A percentile compares a stretch with the other conserved stretches of the same genome.
phyloP scores from a whole-genome alignment of 768 basidiomycete species.

The Tricholomella constricta region DNA sequence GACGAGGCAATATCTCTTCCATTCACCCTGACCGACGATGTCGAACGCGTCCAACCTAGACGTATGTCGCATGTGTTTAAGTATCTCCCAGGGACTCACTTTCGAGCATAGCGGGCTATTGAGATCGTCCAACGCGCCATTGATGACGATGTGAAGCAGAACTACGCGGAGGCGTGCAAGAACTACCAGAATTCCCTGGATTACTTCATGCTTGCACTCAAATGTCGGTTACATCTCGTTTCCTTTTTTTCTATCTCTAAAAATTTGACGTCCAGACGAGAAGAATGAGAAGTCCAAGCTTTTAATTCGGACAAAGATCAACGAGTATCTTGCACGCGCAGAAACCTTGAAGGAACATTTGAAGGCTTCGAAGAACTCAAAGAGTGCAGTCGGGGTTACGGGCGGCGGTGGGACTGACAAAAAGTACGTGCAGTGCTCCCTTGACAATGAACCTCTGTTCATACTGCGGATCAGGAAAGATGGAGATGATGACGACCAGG shows the following conservation, averaged over 20 bases:
- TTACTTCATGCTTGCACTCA: conserved; percentile 97
- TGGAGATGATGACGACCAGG: conserved; percentile 71
- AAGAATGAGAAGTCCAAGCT: conserved; percentile 92
- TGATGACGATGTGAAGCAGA: conserved; percentile 89
- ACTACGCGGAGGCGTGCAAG: conserved; percentile 94
- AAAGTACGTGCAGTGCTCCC: conserved; percentile 36
- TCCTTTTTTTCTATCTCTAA: conserved; percentile 2
- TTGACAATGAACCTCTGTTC: neutral
- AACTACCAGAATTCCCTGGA: conserved; percentile 94
- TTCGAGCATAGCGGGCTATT: conserved; percentile 56
- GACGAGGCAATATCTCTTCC: neutral
- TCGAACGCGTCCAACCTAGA: conserved; percentile 48
- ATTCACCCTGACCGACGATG: conserved; percentile 29
- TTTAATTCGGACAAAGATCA: conserved; percentile 85
- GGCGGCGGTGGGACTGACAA: conserved; percentile 47
- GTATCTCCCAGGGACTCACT: neutral
- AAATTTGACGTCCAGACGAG: conserved; percentile 56
- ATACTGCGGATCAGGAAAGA: conserved; percentile 35
- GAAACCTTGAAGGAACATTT: conserved; percentile 91
- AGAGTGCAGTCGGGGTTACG: conserved; percentile 50
- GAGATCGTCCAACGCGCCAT: conserved; percentile 92
- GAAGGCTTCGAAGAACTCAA: conserved; percentile 62
- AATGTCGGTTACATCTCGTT: conserved; percentile 56
- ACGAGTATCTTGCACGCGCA: conserved; percentile 88
- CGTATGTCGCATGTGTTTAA: conserved; percentile 32